Evolutionary conservation across 2,329 filamentous ascomycete genomes (phyloP).

Genomic region (Lithohypha guttulata): DNA sequence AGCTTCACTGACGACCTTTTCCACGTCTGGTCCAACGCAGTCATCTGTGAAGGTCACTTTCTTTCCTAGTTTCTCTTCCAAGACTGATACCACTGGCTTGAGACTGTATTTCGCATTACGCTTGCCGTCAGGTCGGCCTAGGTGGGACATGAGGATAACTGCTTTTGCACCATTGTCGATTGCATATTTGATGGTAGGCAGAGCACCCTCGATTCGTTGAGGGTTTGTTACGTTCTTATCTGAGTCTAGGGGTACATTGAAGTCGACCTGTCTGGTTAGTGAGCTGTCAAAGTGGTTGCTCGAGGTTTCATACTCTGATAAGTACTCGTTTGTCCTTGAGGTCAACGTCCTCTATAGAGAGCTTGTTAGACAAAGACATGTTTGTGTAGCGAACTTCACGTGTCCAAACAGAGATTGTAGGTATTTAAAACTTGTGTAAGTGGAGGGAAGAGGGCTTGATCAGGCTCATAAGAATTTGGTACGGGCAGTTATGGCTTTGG

Average conservation of each 20-base stretch:
- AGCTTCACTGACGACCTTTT: conserved; percentile 78
- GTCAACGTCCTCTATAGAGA: conserved; percentile 91
- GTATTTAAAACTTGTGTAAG: background rate
- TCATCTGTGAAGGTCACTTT: conserved; percentile 81
- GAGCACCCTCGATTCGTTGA: conserved; percentile 92
- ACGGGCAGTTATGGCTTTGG: no score
- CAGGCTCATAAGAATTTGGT: no score
- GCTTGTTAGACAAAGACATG: conserved; percentile 99
- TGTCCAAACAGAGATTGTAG: background rate
- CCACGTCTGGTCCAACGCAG: conserved; percentile 79
- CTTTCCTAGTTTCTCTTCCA: conserved; percentile 80
- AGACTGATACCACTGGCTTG: conserved; percentile 78
- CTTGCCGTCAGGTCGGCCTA: conserved; percentile 88
- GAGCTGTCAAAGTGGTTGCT: background rate
- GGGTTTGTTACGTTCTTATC: conserved; percentile 95
- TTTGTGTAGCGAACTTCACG: background rate
- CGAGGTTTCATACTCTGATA: conserved; percentile 63
- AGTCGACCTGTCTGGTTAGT: conserved; percentile 64
- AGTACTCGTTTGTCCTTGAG: conserved; percentile 97
- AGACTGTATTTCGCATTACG: conserved; percentile 88
- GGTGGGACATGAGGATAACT: conserved; percentile 95
- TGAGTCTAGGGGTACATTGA: conserved; percentile 94
- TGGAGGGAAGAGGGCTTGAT: no score
- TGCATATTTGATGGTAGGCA: conserved; percentile 92
- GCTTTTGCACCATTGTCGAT: conserved; percentile 82